Conservation (phyloP, 2,329 filamentous ascomycete species). For the Exophiala sp. region DNA sequence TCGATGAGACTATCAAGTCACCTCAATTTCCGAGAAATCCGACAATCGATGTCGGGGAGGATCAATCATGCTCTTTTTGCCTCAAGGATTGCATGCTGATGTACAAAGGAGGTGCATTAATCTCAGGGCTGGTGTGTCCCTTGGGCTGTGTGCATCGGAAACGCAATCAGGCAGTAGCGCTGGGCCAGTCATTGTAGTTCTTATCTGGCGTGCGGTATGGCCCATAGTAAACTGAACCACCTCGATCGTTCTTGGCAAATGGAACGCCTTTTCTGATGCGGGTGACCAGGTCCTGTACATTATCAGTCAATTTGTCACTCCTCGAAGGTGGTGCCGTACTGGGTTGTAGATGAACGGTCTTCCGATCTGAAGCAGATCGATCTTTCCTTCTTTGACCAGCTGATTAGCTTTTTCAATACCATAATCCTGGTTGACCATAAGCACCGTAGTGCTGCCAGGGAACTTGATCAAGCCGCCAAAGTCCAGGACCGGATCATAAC, state of each 20-base stretch:
- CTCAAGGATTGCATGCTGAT: too few relatives aligned
- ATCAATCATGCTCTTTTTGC: too few relatives aligned
- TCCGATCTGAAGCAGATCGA: constrained; percentile 28
- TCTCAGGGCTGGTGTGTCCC: too few relatives aligned
- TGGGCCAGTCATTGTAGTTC: constrained; percentile 27
- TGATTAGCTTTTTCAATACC: constrained; percentile 27
- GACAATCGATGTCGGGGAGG: too few relatives aligned
- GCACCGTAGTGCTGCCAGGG: constrained; percentile 26
- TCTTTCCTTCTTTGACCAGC: constrained; percentile 20
- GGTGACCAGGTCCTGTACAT: constrained; percentile 16
- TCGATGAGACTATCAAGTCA: too few relatives aligned
- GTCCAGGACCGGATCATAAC: constrained; percentile 25
- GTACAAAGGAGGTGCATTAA: too few relatives aligned
- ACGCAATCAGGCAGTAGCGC: neutral
- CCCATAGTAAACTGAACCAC: constrained; percentile 29
- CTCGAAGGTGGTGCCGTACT: constrained; percentile 16
- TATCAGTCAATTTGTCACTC: neutral
- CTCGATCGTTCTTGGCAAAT: constrained; percentile 27
- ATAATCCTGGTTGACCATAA: constrained; percentile 31
- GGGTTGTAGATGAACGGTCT: constrained; percentile 30
- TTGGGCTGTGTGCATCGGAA: neutral
- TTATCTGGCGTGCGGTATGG: constrained; percentile 26
- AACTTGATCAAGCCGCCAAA: constrained; percentile 31
- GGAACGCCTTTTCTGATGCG: constrained; percentile 22
- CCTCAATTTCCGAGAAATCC: too few relatives aligned